phyloP scores from a whole-genome alignment of 1,284 basidiomycete genomes.

The Ustilago xerochloae region DNA sequence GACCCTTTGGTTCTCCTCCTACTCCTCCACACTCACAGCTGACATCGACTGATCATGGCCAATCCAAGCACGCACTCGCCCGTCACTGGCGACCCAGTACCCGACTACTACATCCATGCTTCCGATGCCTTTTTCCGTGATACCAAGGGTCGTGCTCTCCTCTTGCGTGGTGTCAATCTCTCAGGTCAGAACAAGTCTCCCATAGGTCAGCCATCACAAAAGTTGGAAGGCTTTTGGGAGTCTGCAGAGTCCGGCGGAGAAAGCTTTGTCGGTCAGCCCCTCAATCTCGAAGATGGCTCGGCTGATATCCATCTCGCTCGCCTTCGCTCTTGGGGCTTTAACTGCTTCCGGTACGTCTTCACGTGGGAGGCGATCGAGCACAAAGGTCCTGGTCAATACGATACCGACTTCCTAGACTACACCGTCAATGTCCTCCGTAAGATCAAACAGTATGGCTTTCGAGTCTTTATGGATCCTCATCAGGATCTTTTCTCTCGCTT shows the following conservation, averaged over 20 bases:
- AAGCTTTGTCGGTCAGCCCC: constrained; percentile 80
- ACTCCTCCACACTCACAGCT: not conserved
- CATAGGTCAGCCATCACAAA: constrained; percentile 74
- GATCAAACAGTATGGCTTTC: constrained; percentile 94
- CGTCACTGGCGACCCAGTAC: constrained; percentile 38
- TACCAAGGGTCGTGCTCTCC: constrained; percentile 80
- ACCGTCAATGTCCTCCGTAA: constrained; percentile 85
- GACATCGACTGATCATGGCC: constrained; percentile 10
- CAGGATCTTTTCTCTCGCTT: constrained; percentile 98
- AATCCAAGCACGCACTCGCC: constrained; percentile 17
- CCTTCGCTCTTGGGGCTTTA: constrained; percentile 92
- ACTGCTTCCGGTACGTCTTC: constrained; percentile 88
- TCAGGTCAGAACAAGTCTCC: constrained; percentile 89
- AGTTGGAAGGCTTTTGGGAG: constrained; percentile 87
- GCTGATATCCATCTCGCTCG: constrained; percentile 89
- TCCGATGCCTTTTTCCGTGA: constrained; percentile 79
- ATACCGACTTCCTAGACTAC: constrained; percentile 92
- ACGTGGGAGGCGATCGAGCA: constrained; percentile 96
- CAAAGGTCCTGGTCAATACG: constrained; percentile 91
- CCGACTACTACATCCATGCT: constrained; percentile 56
- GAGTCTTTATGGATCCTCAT: constrained; percentile 93
- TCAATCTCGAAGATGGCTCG: constrained; percentile 81
- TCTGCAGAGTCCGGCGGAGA: constrained; percentile 79
- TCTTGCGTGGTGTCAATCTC: constrained; percentile 92
- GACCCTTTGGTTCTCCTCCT: not conserved